These are phyloP conservation scores for Agrocybe praecox DNA, from an alignment of 768 basidiomycete species.

Conservation along the genomic window DNA sequence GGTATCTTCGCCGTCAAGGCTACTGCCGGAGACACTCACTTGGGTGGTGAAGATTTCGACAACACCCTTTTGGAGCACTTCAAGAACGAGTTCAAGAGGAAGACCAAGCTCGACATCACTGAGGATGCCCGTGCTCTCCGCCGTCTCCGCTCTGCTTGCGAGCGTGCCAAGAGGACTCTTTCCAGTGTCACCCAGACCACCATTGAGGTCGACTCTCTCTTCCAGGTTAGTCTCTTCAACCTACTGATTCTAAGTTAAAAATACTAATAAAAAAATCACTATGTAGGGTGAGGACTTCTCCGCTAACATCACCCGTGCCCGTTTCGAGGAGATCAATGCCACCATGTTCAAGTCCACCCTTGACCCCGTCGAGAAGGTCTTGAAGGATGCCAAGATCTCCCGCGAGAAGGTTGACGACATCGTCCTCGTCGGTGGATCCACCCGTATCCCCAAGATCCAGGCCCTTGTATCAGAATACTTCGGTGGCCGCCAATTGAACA, in stretches of 20 bases:
- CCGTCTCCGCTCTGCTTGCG: slow-evolving; percentile 95
- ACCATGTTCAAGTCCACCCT: slow-evolving; percentile 93
- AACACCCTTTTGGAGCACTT: slow-evolving; percentile 98
- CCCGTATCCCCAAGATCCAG: slow-evolving; percentile 99
- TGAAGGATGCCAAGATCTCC: slow-evolving; percentile 98
- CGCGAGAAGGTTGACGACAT: slow-evolving; percentile 98
- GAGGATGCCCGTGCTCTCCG: slow-evolving; percentile 96
- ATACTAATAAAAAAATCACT: background rate
- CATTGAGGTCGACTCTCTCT: slow-evolving; percentile 98
- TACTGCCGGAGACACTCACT: slow-evolving; percentile 96
- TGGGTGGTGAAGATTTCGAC: slow-evolving; percentile 99
- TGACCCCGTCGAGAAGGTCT: slow-evolving; percentile 97
- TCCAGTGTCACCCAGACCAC: slow-evolving; percentile 99
- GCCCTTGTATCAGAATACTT: slow-evolving; percentile 98
- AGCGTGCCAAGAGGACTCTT: slow-evolving; percentile 98
- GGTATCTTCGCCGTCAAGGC: slow-evolving; percentile 99
- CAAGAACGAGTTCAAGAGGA: slow-evolving; percentile 99
- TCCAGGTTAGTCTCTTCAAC: slow-evolving; percentile 59
- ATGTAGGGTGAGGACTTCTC: slow-evolving; percentile 94
- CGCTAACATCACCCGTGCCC: slow-evolving; percentile 97
- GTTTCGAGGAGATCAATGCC: slow-evolving; percentile 99
- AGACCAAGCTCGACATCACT: slow-evolving; percentile 96
- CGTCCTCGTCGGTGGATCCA: slow-evolving; percentile 99
- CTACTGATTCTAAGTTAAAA: no score
- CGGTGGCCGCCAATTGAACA: slow-evolving; percentile 97